phyloP scores from a whole-genome alignment of 345 rosid genomes.

The Lepidium sativum region DNA sequence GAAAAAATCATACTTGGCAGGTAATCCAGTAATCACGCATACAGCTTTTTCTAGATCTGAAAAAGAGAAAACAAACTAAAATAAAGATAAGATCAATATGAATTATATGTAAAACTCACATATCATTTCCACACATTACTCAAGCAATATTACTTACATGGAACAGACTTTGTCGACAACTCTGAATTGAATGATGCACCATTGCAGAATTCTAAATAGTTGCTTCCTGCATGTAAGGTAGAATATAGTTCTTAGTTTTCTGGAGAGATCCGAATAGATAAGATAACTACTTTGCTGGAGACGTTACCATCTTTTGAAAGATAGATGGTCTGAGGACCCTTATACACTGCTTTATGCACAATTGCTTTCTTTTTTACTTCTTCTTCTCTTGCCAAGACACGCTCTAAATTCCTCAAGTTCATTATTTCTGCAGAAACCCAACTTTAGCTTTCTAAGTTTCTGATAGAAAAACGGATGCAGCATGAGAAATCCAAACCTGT shows the following conservation, averaged over 20 bases:
- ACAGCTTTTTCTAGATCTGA: conserved; percentile 77
- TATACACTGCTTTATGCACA: conserved; percentile 73
- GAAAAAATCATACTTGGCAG: conserved; percentile 72
- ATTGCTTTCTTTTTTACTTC: conserved; percentile 98
- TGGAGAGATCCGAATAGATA: neutral
- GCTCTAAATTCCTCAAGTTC: conserved; percentile 92
- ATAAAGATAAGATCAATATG: neutral
- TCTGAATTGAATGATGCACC: conserved; percentile 72
- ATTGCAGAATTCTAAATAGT: conserved; percentile 65
- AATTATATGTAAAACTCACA: neutral
- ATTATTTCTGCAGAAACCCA: conserved; percentile 56
- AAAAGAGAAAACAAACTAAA: conserved; percentile 19
- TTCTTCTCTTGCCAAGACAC: conserved; percentile 96
- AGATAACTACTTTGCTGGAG: neutral
- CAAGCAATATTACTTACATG: conserved; percentile 41
- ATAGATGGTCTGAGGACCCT: conserved; percentile 72
- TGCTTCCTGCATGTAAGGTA: conserved; percentile 42
- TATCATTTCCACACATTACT: neutral
- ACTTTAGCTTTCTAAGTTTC: conserved; percentile 14
- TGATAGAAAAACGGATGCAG: conserved; percentile 5
- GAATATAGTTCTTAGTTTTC: neutral
- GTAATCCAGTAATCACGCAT: conserved; percentile 84
- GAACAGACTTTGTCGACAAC: conserved; percentile 39
- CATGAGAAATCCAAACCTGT: conserved; percentile 50
- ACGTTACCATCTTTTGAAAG: conserved; percentile 71